These are phyloP conservation scores for Beta corolliflora DNA, from an alignment of 179 eudicot species.

Conservation along the genomic window DNA sequence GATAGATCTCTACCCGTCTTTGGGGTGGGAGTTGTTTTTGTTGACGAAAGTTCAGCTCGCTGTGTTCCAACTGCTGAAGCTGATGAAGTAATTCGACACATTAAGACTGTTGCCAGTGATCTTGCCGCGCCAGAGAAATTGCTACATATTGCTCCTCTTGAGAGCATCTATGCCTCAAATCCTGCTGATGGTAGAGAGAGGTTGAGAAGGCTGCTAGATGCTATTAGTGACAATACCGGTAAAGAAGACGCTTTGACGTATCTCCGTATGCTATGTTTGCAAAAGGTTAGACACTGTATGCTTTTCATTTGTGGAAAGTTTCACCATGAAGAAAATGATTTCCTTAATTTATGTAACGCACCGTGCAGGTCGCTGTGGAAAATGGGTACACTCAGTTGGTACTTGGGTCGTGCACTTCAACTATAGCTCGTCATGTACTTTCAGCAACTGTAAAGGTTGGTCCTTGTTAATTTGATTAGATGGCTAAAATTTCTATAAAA, in stretches of 20 bases:
- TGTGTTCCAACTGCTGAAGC: conserved; percentile 38
- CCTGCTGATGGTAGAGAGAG: conserved; percentile 38
- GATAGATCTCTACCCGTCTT: conserved; percentile 77
- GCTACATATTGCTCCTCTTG: conserved; percentile 57
- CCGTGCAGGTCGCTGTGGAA: conserved; percentile 70
- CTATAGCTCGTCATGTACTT: conserved; percentile 85
- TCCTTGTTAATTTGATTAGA: conserved; percentile 1
- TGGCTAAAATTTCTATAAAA: not conserved
- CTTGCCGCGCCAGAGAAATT: conserved; percentile 68
- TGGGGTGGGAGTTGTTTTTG: conserved; percentile 81
- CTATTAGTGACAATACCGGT: conserved; percentile 73
- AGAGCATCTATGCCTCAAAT: conserved; percentile 50
- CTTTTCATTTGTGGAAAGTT: not conserved
- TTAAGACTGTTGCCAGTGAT: conserved; percentile 53
- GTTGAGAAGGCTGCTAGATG: conserved; percentile 51
- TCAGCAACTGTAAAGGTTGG: conserved; percentile 90
- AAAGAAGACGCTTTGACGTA: conserved; percentile 75
- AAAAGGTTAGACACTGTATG: conserved; percentile 57
- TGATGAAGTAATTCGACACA: conserved; percentile 50
- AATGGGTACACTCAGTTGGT: conserved; percentile 83
- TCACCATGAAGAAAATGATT: not conserved
- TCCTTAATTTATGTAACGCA: conserved; percentile 1
- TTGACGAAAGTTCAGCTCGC: conserved; percentile 62
- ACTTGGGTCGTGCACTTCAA: conserved; percentile 88
- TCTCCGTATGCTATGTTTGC: conserved; percentile 74